phyloP scores from a whole-genome alignment of 2,329 filamentous ascomycete genomes.

The Monosporascus sp. region DNA sequence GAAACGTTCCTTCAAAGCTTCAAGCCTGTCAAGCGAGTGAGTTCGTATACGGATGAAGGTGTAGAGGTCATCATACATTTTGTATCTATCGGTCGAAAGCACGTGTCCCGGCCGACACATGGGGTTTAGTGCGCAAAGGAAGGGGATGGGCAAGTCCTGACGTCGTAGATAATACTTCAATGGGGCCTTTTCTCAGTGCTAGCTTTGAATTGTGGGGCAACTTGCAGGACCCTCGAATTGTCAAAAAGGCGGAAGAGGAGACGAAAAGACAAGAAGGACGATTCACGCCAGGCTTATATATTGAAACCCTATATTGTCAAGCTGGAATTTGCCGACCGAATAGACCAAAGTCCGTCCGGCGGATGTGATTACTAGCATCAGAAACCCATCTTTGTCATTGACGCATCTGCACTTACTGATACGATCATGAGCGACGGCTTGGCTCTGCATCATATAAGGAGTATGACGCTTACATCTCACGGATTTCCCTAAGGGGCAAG shows the following conservation, averaged over 20 bases:
- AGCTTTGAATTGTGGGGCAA: not conserved
- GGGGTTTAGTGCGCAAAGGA: conserved; percentile 3
- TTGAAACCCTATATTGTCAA: too few species aligned
- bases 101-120: not conserved
- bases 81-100: conserved; percentile 6
- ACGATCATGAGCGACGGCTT: not conserved
- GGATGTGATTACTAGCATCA: too few species aligned
- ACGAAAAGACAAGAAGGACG: too few species aligned
- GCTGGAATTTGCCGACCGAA: not conserved
- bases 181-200: not conserved
- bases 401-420: not conserved
- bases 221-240: not conserved
- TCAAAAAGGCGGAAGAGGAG: conserved; percentile 3
- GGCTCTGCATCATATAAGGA: not conserved
- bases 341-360: not conserved
- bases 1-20: conserved; percentile 5
- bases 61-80: conserved; percentile 26
- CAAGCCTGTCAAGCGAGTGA: not conserved
- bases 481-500: not conserved
- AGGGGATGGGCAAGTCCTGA: conserved; percentile 15
- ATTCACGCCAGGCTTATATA: too few species aligned
- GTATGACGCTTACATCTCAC: not conserved
- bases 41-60: conserved; percentile 3
- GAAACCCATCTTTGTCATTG: not conserved
- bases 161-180: conserved; percentile 18